Conservation (phyloP, 1,284 basidiomycete genomes). For the Sanguinoderma infundibulare region DNA sequence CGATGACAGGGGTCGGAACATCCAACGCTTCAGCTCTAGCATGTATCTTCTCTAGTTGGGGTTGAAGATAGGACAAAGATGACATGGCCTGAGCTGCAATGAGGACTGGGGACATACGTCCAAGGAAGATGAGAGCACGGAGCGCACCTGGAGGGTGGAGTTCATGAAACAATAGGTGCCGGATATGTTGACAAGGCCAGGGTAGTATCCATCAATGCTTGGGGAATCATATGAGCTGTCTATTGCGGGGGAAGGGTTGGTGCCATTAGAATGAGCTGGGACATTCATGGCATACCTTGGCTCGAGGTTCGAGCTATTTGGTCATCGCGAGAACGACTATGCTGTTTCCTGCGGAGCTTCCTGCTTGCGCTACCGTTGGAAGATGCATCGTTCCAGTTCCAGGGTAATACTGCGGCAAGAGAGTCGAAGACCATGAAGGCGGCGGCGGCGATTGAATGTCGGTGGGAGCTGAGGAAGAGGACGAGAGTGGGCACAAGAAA, state of each 20-base stretch:
- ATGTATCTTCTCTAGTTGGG: conserved; percentile 75
- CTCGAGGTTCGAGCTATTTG: conserved; percentile 41
- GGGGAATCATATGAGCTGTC: conserved; percentile 20
- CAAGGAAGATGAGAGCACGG: neutral
- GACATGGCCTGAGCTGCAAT: conserved; percentile 68
- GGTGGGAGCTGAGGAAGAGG: conserved; percentile 42
- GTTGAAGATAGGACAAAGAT: conserved; percentile 78
- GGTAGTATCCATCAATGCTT: conserved; percentile 62
- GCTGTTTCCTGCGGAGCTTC: conserved; percentile 51
- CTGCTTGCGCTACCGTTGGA: conserved; percentile 40
- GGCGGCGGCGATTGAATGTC: conserved; percentile 38
- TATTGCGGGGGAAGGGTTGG: neutral
- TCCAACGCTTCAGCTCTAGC: conserved; percentile 75
- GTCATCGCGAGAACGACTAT: conserved; percentile 55
- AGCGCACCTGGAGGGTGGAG: conserved; percentile 83
- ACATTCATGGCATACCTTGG: conserved; percentile 18
- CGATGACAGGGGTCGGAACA: conserved; percentile 82
- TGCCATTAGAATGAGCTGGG: neutral
- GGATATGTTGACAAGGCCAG: conserved; percentile 91
- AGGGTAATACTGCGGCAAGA: conserved; percentile 55
- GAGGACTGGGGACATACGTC: conserved; percentile 3
- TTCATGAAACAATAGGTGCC: conserved; percentile 97
- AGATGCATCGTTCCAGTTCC: conserved; percentile 55
- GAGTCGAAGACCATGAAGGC: conserved; percentile 61
- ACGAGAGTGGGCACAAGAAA: conserved; percentile 57